Base-by-base conservation (phyloP, 169 alveolate genomes). In the Babesia bigemina region DNA sequence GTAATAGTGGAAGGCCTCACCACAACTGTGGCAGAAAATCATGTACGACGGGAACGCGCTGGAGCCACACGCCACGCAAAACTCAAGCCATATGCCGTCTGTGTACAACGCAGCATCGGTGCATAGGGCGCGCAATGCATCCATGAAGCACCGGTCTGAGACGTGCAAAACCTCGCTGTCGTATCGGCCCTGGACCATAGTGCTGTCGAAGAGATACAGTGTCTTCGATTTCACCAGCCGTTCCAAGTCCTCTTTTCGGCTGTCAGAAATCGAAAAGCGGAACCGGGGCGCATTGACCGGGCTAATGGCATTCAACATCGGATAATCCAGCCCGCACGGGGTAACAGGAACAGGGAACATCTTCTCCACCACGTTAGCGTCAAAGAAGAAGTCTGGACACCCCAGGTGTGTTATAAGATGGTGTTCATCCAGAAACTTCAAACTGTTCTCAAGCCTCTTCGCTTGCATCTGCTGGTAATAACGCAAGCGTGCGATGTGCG, bases 1-100 rank as follows among this genome's bases (percentile, higher is more conserved):
- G 70, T 75, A 75, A 63, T 77, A 77, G 61, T 69, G 86, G 58
- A 77, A 47, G 26, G 86, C 70, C 45, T 77, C 86, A 0, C 78
- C 86, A 63, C 86, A 69, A 7, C 26, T 26, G 50, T 36, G 65
- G 39, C 86, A 65, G 65, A 48, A 60, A 7, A 63, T 44, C 85
- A 75, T 19, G 47, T 75, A 75, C 16, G 39, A 19, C 17, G 24
- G 52, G 63, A 28, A 65, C 17, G 85, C 66, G 24, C 47, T 63
- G 28, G 85, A 75, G 14, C 85, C 85, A 22, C 85, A 75, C n/a
- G 47, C 56, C 22, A 75, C 61, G 57, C 85, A 75, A 11, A 65
- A 63, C 45, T 75, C 77, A 17, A 19, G 12, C 76, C 47, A 59
- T n/a, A 17, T 8, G 19, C 24, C 55, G 28, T 50, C 59, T 19